Evolutionary conservation across 2,329 filamentous ascomycete genomes (phyloP).

Genomic region (Cladosporium sp.): DNA sequence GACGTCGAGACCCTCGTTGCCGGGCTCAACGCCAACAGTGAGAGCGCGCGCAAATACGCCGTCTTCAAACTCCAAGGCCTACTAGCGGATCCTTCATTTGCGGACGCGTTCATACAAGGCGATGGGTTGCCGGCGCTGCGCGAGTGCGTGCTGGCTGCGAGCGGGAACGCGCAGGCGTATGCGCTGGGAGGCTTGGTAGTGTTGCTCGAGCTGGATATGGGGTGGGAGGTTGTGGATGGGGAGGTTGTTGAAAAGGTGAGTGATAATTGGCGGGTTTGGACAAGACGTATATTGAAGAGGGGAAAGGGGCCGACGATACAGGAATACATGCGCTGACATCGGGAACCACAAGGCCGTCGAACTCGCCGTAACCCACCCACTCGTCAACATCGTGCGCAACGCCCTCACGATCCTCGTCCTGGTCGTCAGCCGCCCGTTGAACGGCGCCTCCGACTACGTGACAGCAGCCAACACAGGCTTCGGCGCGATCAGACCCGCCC

Average conservation of each 20-base stretch:
- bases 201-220: constrained; percentile 91
- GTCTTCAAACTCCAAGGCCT: constrained; percentile 95
- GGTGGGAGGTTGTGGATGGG: constrained; percentile 81
- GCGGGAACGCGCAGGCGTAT: constrained; percentile 92
- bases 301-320: neutral
- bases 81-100: constrained; percentile 93
- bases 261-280: neutral
- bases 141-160: constrained; percentile 74
- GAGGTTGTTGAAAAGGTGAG: constrained; percentile 62
- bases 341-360: constrained; percentile 61
- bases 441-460: constrained; percentile 36
- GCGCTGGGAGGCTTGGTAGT: constrained; percentile 82
- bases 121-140: constrained; percentile 77
- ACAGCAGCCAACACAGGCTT: constrained; percentile 70
- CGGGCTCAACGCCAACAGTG: constrained; percentile 59
- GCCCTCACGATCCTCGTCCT: constrained; percentile 96
- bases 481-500: constrained; percentile 81
- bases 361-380: constrained; percentile 85
- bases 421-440: constrained; percentile 69
- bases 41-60: constrained; percentile 95
- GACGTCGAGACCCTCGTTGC: constrained; percentile 39
- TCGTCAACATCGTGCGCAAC: constrained; percentile 94
- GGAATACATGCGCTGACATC: neutral
- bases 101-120: constrained; percentile 89
- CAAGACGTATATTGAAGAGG: neutral